A percentile compares a stretch with the other conserved stretches of the same genome.
These are phyloP conservation scores for Hypoxylon sp. DNA, from an alignment of 2,329 filamentous ascomycete species.

Conservation along the genomic window DNA sequence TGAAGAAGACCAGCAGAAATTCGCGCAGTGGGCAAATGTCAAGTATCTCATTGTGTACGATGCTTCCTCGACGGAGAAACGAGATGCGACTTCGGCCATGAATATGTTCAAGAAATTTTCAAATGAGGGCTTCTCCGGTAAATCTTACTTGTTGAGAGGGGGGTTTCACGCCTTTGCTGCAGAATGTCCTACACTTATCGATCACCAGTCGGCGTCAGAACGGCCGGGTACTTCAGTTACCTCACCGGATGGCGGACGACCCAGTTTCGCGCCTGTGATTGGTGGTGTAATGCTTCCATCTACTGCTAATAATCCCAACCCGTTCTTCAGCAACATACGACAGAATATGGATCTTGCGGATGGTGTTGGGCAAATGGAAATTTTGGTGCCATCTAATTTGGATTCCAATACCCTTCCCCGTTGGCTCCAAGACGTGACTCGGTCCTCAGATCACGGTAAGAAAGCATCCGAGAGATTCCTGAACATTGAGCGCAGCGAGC, in stretches of 20 bases:
- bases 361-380: slow-evolving; percentile 87
- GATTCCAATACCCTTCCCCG: slow-evolving; percentile 72
- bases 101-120: slow-evolving; percentile 96
- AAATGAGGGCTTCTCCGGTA: slow-evolving; percentile 83
- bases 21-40: slow-evolving; percentile 81
- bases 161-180: slow-evolving; percentile 83
- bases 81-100: slow-evolving; percentile 83
- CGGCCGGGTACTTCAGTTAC: slow-evolving; percentile 65
- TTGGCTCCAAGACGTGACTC: slow-evolving; percentile 82
- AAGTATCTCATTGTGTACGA: slow-evolving; percentile 91
- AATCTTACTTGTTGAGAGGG: slow-evolving; percentile 81
- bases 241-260: slow-evolving; percentile 62
- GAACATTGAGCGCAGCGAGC: slow-evolving; percentile 85
- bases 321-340: slow-evolving; percentile 95
- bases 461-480: slow-evolving; percentile 87
- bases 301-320: slow-evolving; percentile 78
- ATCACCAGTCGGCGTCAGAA: slow-evolving; percentile 65
- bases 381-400: slow-evolving; percentile 64
- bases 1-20: slow-evolving; percentile 77
- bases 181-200: slow-evolving; percentile 76
- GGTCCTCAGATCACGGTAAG: slow-evolving; percentile 80
- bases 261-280: slow-evolving; percentile 79
- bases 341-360: slow-evolving; percentile 97
- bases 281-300: slow-evolving; percentile 88
- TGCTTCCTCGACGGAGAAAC: slow-evolving; percentile 79